phyloP scores from a whole-genome alignment of 768 basidiomycete genomes.

The Trametes elegans region DNA sequence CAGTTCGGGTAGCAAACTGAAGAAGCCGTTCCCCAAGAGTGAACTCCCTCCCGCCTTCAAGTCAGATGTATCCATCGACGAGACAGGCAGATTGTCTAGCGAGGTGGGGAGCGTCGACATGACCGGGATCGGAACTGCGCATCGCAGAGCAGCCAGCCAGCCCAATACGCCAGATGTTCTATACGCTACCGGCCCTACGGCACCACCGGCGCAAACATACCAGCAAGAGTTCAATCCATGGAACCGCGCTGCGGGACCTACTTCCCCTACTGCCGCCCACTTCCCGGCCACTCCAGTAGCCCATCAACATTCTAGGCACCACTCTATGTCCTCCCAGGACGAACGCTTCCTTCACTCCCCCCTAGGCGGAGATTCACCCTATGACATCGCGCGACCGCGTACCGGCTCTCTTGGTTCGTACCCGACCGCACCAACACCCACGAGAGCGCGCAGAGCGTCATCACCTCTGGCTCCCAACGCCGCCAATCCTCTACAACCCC shows the following conservation, averaged over 20 bases:
- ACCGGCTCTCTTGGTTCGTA: conserved; percentile 10
- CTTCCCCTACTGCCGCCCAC: conserved; percentile 3
- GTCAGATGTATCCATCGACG: conserved; percentile 12
- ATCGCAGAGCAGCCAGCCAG: conserved; percentile 17
- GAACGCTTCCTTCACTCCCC: conserved; percentile 8
- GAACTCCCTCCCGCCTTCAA: conserved; percentile 60
- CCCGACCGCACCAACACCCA: neutral
- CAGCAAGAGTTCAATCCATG: conserved; percentile 20
- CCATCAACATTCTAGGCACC: conserved; percentile 5
- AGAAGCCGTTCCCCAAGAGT: conserved; percentile 63
- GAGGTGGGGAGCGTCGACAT: conserved; percentile 48
- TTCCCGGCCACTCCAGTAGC: neutral
- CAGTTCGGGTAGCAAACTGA: conserved; percentile 31
- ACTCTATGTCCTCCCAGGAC: conserved; percentile 11
- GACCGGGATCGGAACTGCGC: conserved; percentile 58
- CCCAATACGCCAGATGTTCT: conserved; percentile 24
- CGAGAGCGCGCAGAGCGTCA: conserved; percentile 7
- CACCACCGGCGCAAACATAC: neutral
- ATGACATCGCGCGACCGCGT: conserved; percentile 12
- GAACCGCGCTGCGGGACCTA: conserved; percentile 11
- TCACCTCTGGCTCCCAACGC: conserved; percentile 6
- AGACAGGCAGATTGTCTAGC: conserved; percentile 7
- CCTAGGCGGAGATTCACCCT: conserved; percentile 7
- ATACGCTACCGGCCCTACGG: conserved; percentile 19
- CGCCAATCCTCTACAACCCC: neutral